phyloP scores from a whole-genome alignment of 2,329 filamentous ascomycete species.

The Cyanodermella asteris region DNA sequence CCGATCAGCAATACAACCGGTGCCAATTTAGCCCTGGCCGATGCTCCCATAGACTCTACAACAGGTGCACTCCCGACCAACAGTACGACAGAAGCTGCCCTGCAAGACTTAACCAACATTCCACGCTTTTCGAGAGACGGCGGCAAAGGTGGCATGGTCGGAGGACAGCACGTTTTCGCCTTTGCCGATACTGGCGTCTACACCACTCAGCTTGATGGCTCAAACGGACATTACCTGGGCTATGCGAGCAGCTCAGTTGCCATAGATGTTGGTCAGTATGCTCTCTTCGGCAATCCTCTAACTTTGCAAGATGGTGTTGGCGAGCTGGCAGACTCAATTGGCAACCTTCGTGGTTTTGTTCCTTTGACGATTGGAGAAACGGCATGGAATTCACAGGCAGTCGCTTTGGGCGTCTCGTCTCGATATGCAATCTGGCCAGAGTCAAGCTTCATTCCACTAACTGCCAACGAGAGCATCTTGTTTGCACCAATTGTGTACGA shows the following conservation, averaged over 20 bases:
- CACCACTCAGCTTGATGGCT: conserved; percentile 7
- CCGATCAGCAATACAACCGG: no score
- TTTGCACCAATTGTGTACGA: conserved; percentile 14
- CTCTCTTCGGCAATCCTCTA: conserved; percentile 9
- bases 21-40: no score
- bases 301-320: conserved; percentile 13
- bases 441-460: conserved; percentile 13
- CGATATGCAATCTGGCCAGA: conserved; percentile 15
- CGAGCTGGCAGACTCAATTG: conserved; percentile 13
- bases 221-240: conserved; percentile 10
- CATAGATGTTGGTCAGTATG: conserved; percentile 12
- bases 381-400: conserved; percentile 13
- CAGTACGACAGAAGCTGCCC: conserved; percentile 5
- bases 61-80: conserved; percentile 10
- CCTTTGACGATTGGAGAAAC: conserved; percentile 13
- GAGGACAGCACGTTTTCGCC: conserved; percentile 14
- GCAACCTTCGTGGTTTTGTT: conserved; percentile 12
- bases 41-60: no score
- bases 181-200: conserved; percentile 15
- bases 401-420: conserved; percentile 12
- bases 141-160: conserved; percentile 13
- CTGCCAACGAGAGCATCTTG: conserved; percentile 10
- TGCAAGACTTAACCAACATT: conserved; percentile 6
- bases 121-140: conserved; percentile 14
- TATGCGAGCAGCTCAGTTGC: conserved; percentile 14